Base-by-base conservation (phyloP, 805 yeast genomes). In the Torulaspora delbrueckii region DNA sequence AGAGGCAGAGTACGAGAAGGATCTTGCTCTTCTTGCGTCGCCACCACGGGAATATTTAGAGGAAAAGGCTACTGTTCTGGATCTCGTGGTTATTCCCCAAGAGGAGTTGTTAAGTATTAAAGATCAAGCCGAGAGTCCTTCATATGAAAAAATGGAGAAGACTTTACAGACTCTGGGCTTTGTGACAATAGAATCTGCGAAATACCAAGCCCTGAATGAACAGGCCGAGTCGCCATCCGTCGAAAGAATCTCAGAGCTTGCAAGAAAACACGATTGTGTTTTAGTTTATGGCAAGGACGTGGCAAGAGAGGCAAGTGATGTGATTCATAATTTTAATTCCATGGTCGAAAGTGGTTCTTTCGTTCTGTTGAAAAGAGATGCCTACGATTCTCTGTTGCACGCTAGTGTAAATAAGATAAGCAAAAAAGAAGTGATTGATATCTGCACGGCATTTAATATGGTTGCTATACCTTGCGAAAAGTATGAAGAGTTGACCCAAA, bases 71-170 rank as follows among this genome's bases (percentile, higher is more conserved):
- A 16, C 19, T 4, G 27, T 23, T 7, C n/a, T 34, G 8, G 47
- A 40, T 1, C 37, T 43, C 10, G 26, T 30, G 2, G 38, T 48
- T 12, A 18, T 48, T 5, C 16, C 46, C n/a, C 26, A 25, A 1
- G 48, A 45, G 3, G 66, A 65, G 19, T 54, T 59, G 25, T 53
- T 59, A 28, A 42, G 45, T 1, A 40, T 66, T 32, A 50, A 57
- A 24, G 22, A 50, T 1, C 37, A 37, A 10, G 52, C 50, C 5
- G 54, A 61, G 14, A 37, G 52, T 13, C 70, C 70, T 16, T 38
- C 61, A 1, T 27, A 19, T 10, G 58, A 44, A 26, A 54, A 27
- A 18, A 31, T 62, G 25, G 32, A 39, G 9, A 37, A 42, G 12
- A 58, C 49, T 23, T 65, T 65, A 52, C n/a, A 25, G 3, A 28